Conservation (phyloP, 2,329 filamentous ascomycete species). For the Onygenales sp. region DNA sequence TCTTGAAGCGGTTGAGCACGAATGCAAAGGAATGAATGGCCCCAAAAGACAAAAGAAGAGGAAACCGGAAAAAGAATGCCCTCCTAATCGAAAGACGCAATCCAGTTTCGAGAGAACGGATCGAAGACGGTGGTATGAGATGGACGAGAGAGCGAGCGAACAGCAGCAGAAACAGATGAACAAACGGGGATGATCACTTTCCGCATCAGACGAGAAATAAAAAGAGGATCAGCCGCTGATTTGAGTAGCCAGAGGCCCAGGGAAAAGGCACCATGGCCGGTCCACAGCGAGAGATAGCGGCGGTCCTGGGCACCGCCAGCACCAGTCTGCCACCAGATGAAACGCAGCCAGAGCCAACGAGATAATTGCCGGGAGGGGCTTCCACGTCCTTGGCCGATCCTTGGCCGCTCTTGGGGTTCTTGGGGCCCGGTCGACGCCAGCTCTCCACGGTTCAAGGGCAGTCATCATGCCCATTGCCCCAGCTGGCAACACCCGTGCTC, state of each 20-base stretch:
- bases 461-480: too few species aligned
- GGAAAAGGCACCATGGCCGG: too few species aligned
- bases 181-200: background rate
- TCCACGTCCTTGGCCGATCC: too few species aligned
- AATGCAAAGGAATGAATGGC: slow-evolving; percentile 2
- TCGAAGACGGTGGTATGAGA: background rate
- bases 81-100: background rate
- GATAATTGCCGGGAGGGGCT: too few species aligned
- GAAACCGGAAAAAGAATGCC: background rate
- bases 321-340: too few species aligned
- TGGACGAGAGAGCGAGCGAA: background rate
- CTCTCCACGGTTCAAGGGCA: too few species aligned
- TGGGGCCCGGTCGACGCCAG: too few species aligned
- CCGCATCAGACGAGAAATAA: background rate
- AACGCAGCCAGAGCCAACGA: too few species aligned
- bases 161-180: background rate
- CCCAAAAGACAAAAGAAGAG: background rate
- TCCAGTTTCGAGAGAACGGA: background rate
- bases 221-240: background rate
- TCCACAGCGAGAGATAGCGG: too few species aligned
- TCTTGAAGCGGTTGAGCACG: slow-evolving; percentile 1
- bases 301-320: too few species aligned
- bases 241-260: background rate
- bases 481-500: too few species aligned
- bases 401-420: too few species aligned